A percentile compares a stretch with the other conserved stretches of the same genome.
Conservation (phyloP, 805 yeast genomes). For the Nakazawaea populi region DNA sequence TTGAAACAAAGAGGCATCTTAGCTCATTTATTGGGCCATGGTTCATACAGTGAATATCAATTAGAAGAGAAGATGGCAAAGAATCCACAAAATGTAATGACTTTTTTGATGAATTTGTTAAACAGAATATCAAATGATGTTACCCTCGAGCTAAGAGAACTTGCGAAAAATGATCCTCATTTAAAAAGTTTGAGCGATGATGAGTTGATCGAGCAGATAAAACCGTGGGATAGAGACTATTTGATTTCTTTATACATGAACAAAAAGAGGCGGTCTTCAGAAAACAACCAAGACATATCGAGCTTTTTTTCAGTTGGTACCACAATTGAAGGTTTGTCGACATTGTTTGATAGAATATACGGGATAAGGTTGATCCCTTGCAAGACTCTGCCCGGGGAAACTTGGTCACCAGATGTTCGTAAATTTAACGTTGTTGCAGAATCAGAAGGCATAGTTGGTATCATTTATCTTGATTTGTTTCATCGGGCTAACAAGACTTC, state of each 20-base stretch:
- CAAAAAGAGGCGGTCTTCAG: constrained; percentile 24
- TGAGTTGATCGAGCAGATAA: constrained; percentile 40
- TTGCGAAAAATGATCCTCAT: constrained; percentile 31
- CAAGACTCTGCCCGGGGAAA: constrained; percentile 61
- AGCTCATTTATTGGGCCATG: constrained; percentile 67
- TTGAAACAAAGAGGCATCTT: constrained; percentile 61
- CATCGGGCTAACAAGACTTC: constrained; percentile 70
- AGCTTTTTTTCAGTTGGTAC: constrained; percentile 80
- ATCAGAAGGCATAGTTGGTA: constrained; percentile 60
- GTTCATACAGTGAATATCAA: constrained; percentile 73
- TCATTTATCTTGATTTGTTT: constrained; percentile 83
- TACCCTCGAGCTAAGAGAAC: constrained; percentile 44
- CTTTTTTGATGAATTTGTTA: constrained; percentile 60
- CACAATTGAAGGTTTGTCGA: constrained; percentile 76
- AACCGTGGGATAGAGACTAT: constrained; percentile 93
- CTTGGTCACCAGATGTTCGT: constrained; percentile 85
- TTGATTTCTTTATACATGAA: constrained; percentile 24
- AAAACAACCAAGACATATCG: constrained; percentile 43
- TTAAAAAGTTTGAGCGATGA: constrained; percentile 23
- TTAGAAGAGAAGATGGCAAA: constrained; percentile 88
- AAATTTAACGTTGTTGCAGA: constrained; percentile 72
- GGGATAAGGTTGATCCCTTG: constrained; percentile 73
- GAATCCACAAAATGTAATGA: constrained; percentile 65
- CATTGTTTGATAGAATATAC: constrained; percentile 63
- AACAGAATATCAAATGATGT: constrained; percentile 48